Percentiles rank a stretch among this genome's conserved stretches.
Evolutionary conservation across 202 grass and related monocot species (phyloP).

Genomic region (Saccharum hybrid): DNA sequence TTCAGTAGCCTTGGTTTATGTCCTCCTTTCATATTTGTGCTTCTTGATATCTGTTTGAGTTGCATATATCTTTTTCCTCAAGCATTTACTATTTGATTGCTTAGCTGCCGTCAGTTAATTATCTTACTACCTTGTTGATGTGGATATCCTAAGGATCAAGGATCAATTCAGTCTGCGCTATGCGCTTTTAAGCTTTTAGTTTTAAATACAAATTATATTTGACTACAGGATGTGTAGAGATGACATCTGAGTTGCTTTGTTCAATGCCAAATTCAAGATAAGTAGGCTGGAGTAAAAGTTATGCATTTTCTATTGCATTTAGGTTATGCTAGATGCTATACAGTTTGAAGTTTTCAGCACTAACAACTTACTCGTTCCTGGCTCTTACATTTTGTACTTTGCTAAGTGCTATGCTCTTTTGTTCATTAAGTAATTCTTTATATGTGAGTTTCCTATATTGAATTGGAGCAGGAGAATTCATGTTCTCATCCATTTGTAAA

Average conservation of each 20-base stretch:
- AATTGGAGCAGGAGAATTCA: conserved; percentile 1
- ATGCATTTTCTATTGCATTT: conserved; percentile 13
- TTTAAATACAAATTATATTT: conserved; percentile 25
- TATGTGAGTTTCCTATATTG: conserved; percentile 27
- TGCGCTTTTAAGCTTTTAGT: conserved; percentile 16
- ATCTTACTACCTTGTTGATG: neutral
- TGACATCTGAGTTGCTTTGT: neutral
- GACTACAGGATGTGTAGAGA: neutral
- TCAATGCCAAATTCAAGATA: conserved; percentile 11
- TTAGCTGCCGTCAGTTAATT: neutral
- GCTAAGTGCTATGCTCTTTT: conserved; percentile 1
- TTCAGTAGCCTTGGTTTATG: conserved; percentile 1
- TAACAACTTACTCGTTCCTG: neutral
- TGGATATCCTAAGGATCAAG: conserved; percentile 8
- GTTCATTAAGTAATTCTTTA: neutral
- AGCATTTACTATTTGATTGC: neutral
- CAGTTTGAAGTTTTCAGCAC: no score
- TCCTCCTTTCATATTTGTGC: neutral
- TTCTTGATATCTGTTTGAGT: neutral
- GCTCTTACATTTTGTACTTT: neutral
- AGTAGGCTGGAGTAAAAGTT: neutral
- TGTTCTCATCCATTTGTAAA: neutral
- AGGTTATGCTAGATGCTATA: neutral
- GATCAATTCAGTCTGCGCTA: conserved; percentile 3
- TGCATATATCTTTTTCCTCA: neutral